Evolutionary conservation across 2,329 filamentous ascomycete species (phyloP).

Genomic region (Penicillium sp.): DNA sequence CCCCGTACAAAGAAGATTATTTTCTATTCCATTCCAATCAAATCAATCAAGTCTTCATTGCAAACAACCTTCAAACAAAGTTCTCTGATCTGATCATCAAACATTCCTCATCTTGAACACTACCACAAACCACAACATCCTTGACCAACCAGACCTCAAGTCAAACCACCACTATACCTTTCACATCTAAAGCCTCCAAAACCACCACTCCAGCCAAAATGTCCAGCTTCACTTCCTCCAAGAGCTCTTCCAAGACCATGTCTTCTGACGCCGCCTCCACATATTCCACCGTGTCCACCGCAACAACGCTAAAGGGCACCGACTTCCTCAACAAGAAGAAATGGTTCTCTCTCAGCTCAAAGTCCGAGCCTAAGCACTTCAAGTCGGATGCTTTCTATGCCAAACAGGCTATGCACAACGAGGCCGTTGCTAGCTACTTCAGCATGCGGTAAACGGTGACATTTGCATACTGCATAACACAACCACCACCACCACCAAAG

Average conservation of each 20-base stretch:
- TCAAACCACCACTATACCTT: slow-evolving; percentile 7
- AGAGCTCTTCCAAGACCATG: slow-evolving; percentile 16
- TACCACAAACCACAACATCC: neutral
- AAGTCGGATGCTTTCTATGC: slow-evolving; percentile 2
- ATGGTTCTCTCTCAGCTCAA: slow-evolving; percentile 26
- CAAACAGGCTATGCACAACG: slow-evolving; percentile 24
- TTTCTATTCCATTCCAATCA: slow-evolving; percentile 4
- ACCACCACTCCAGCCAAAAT: slow-evolving; percentile 10
- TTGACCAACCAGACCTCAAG: slow-evolving; percentile 1
- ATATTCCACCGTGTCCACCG: slow-evolving; percentile 30
- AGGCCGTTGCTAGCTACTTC: slow-evolving; percentile 31
- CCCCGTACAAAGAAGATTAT: slow-evolving; percentile 4
- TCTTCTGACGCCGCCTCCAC: slow-evolving; percentile 25
- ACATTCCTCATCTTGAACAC: neutral
- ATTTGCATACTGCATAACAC: neutral
- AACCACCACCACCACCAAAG: neutral
- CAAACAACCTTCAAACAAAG: neutral
- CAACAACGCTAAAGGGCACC: slow-evolving; percentile 30
- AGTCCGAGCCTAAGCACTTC: slow-evolving; percentile 9
- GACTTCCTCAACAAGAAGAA: slow-evolving; percentile 23
- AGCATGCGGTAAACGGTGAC: slow-evolving; percentile 23
- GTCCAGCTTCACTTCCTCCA: slow-evolving; percentile 21
- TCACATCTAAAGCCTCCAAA: neutral
- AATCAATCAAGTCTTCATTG: slow-evolving; percentile 1
- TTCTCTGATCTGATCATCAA: neutral